These are phyloP conservation scores for Trichoderma asperellum DNA, from an alignment of 2,329 filamentous ascomycete genomes.

Conservation along the genomic window DNA sequence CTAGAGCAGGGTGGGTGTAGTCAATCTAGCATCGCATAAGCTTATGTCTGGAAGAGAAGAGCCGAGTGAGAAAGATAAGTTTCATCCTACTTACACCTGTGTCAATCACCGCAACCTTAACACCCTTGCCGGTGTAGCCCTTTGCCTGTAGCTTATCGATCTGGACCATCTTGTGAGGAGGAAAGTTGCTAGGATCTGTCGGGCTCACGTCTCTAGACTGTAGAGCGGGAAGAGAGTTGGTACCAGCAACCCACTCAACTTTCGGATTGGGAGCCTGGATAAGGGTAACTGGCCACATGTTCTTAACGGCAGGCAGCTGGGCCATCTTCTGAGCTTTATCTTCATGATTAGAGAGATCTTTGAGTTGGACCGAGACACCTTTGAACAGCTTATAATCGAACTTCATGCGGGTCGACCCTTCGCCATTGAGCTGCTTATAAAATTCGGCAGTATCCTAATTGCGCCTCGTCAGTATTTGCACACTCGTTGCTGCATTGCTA, in stretches of 20 bases:
- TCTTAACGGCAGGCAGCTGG: conserved; percentile 50
- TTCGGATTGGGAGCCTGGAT: conserved; percentile 51
- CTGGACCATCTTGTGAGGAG: conserved; percentile 59
- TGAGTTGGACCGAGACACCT: conserved; percentile 57
- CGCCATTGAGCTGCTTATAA: conserved; percentile 11
- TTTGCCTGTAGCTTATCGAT: conserved; percentile 57
- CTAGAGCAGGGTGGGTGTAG: conserved; percentile 52
- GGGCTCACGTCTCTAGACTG: conserved; percentile 2
- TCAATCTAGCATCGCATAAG: conserved; percentile 38
- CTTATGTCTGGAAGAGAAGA: neutral
- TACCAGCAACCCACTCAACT: conserved; percentile 48
- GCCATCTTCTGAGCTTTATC: conserved; percentile 49
- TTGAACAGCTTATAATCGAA: conserved; percentile 57
- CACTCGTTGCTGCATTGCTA: neutral
- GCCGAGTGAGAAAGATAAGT: neutral
- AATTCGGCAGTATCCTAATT: conserved; percentile 21
- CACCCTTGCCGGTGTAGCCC: conserved; percentile 54
- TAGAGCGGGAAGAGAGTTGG: neutral
- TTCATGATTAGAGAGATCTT: conserved; percentile 50
- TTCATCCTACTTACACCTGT: conserved; percentile 50
- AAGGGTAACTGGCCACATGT: conserved; percentile 52
- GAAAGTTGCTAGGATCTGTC: conserved; percentile 4
- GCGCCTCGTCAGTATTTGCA: conserved; percentile 14
- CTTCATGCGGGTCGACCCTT: conserved; percentile 50
- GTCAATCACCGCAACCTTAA: conserved; percentile 59